Percentiles rank a stretch among this genome's conserved stretches.
phyloP scores from a whole-genome alignment of 257 asterid genomes.

The Lycium barbarum region DNA sequence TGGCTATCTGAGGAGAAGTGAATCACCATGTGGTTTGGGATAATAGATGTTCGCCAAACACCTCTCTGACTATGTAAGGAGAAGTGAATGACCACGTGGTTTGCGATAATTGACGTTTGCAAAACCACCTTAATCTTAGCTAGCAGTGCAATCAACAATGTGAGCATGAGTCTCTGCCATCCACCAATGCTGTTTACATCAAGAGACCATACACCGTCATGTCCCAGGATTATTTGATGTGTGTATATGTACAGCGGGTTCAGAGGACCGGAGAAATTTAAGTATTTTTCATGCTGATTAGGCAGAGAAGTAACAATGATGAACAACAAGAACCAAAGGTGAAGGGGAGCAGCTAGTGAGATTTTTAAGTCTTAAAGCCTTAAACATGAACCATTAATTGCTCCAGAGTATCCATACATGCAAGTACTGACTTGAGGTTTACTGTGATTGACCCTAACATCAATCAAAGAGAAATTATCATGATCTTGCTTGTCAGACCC shows the following conservation, averaged over 20 bases:
- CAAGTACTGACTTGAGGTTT: conserved; percentile 24
- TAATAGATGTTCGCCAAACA: not conserved
- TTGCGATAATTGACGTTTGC: not conserved
- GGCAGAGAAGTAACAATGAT: conserved; percentile 12
- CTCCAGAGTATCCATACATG: not conserved
- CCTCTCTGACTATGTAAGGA: not conserved
- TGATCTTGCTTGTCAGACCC: not conserved
- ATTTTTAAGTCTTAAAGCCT: not conserved
- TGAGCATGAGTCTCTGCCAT: not conserved
- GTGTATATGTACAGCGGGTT: not conserved
- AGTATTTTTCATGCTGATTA: not conserved
- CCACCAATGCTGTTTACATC: not conserved
- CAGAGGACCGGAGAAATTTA: not conserved
- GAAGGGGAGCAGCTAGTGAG: not conserved
- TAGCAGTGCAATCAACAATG: not conserved
- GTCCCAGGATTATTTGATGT: not conserved
- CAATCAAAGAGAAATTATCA: not conserved
- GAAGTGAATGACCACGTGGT: not conserved
- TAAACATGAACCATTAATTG: not conserved
- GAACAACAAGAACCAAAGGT: not conserved
- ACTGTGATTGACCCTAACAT: conserved; percentile 6
- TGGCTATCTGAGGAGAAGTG: no score
- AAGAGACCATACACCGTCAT: not conserved
- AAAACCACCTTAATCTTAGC: not conserved
- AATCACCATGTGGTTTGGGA: no score